Evolutionary conservation across 495 filamentous ascomycete genomes (phyloP).

Genomic region (Neurospora sp.): DNA sequence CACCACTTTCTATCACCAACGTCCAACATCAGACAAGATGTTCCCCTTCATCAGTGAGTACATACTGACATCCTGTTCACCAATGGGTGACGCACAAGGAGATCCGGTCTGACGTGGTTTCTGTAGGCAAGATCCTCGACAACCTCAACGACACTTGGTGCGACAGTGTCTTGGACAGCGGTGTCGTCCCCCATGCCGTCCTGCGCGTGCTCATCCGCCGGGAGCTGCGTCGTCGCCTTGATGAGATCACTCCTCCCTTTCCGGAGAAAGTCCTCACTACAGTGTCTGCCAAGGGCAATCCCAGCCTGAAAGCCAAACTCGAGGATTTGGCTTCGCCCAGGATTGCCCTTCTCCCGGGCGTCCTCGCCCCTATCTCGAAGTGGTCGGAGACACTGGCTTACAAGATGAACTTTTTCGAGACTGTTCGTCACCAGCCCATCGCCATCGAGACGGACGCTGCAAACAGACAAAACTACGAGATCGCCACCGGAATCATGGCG

Average conservation of each 20-base stretch:
- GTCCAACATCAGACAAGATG: neutral
- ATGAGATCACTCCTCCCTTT: constrained; percentile 21
- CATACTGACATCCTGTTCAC: neutral
- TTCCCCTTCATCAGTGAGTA: neutral
- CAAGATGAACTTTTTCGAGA: constrained; percentile 49
- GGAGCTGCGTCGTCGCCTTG: constrained; percentile 43
- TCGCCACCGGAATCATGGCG: constrained; percentile 46
- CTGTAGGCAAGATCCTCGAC: neutral
- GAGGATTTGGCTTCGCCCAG: constrained; percentile 20
- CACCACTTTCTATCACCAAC: neutral
- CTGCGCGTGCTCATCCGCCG: constrained; percentile 47
- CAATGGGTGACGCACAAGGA: neutral
- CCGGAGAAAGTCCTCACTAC: neutral
- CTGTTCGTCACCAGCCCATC: constrained; percentile 43
- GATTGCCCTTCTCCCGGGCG: constrained; percentile 13
- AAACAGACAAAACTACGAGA: constrained; percentile 60
- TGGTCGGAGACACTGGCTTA: constrained; percentile 27
- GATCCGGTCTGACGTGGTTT: neutral
- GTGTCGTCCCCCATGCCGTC: constrained; percentile 46
- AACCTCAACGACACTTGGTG: constrained; percentile 2
- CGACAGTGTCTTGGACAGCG: constrained; percentile 39
- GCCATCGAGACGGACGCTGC: constrained; percentile 51
- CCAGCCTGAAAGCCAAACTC: neutral
- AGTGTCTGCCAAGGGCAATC: neutral
- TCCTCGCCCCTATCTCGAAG: neutral